Evolutionary conservation across 805 yeast genomes (phyloP).

Genomic region (Ogataea haglerorum): DNA sequence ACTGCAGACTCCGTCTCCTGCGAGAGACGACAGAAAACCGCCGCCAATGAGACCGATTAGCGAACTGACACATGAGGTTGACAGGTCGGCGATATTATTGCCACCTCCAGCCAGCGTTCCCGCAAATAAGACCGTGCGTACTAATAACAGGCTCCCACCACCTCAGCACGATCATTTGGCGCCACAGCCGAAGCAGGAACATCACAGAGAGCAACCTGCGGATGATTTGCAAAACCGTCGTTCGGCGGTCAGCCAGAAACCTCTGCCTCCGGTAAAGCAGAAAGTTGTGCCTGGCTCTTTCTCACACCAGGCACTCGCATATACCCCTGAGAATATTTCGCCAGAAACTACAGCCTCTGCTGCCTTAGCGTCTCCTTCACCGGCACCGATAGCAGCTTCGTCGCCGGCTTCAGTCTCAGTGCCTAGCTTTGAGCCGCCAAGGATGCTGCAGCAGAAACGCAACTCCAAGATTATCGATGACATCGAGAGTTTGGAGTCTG

Average conservation of each 20-base stretch:
- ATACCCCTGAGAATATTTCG: background rate
- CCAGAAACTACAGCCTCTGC: background rate
- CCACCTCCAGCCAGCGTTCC: background rate
- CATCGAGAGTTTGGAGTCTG: slow-evolving; percentile 28
- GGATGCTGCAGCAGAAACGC: slow-evolving; percentile 12
- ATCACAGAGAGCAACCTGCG: background rate
- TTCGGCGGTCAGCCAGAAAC: background rate
- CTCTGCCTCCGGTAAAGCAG: background rate
- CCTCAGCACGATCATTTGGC: background rate
- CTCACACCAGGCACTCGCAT: background rate
- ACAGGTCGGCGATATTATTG: background rate
- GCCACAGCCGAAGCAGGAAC: background rate
- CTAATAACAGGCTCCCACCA: background rate
- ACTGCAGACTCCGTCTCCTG: slow-evolving; percentile 9
- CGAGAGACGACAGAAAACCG: slow-evolving; percentile 9
- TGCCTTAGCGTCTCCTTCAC: background rate
- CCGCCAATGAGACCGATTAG: slow-evolving; percentile 8
- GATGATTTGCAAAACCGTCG: background rate
- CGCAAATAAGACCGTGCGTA: background rate
- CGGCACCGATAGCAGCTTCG: slow-evolving; percentile 1
- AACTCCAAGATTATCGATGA: slow-evolving; percentile 27
- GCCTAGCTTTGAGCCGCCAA: slow-evolving; percentile 6
- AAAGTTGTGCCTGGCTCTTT: background rate
- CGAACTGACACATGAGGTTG: background rate
- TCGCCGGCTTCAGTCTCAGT: background rate